Evolutionary conservation across 2,329 filamentous ascomycete species (phyloP).

Genomic region (Paecilomyces formosus): DNA sequence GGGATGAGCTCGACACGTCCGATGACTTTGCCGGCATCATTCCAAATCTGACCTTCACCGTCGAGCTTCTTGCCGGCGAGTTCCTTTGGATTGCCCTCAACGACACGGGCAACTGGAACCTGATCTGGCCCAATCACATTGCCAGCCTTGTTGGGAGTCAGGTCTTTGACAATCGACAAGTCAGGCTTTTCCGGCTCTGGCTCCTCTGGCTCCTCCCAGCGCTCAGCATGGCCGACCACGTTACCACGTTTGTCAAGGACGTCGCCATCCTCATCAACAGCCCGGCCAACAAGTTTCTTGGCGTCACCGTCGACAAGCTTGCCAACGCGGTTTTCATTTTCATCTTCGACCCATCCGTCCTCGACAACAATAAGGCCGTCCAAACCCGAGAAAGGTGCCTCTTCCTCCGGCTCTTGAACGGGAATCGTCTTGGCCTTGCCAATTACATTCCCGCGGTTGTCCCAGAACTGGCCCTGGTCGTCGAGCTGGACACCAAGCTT

Average conservation of each 20-base stretch:
- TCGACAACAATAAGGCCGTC: slow-evolving; percentile 41
- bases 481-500: slow-evolving; percentile 38
- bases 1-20: slow-evolving; percentile 53
- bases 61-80: slow-evolving; percentile 50
- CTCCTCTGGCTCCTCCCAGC: slow-evolving; percentile 45
- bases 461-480: slow-evolving; percentile 56
- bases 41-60: slow-evolving; percentile 49
- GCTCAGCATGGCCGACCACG: slow-evolving; percentile 51
- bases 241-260: slow-evolving; percentile 56
- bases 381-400: slow-evolving; percentile 38
- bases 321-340: slow-evolving; percentile 42
- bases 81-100: slow-evolving; percentile 51
- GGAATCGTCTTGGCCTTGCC: slow-evolving; percentile 48
- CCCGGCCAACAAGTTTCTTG: slow-evolving; percentile 52
- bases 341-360: slow-evolving; percentile 43
- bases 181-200: slow-evolving; percentile 41
- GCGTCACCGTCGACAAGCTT: slow-evolving; percentile 51
- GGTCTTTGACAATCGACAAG: slow-evolving; percentile 47
- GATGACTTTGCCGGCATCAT: slow-evolving; percentile 49
- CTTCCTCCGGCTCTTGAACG: slow-evolving; percentile 29
- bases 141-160: slow-evolving; percentile 52
- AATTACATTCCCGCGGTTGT: slow-evolving; percentile 56
- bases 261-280: slow-evolving; percentile 57
- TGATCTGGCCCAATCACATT: slow-evolving; percentile 48
- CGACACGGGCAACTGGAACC: slow-evolving; percentile 48